Evolutionary conservation across 2,329 filamentous ascomycete genomes (phyloP), one percentile per base, ranked within the genome.

Genomic region (Sporothrix euskadiensis): DNA sequence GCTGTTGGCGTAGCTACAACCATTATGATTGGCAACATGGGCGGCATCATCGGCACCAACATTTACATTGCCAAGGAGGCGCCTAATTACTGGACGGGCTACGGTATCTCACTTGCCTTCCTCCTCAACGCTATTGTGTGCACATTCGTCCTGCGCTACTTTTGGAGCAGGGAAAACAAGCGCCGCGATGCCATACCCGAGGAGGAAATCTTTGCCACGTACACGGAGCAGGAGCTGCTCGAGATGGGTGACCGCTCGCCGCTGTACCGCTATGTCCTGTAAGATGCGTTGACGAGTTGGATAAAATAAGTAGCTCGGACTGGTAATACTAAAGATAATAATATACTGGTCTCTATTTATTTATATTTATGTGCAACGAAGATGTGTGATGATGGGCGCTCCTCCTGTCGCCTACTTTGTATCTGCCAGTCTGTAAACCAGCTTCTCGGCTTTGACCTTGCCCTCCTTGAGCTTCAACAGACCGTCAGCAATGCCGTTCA

Each of bases 1-100:
- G 49, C 73, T 9, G 87, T 85, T 0, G 89, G 89, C 1, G 91
- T 91, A 86, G 90, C 89, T 0, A 81, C 91, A 14, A 88, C 90
- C 57, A 90, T 91, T 69, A 87, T 87, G 0, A 77, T 89, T 16
- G 89, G 89, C 0, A 91, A 91, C 72, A 79, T 88, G 2, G 86
- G 84, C 12, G 83, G 83, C 22, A 76, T 83, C 57, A 75, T 81
- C 14, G 81, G 80, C 44, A 75, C 80, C 54, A 80, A 81, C 76
- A 79, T 84, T 57, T 84, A 81, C 76, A 66, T 82, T 14, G 74
- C 75, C 14, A 57, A 69, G 8, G 80, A 84, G 75, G 74, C 79
- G 9, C 82, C 82, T 0, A 71, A 66, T 14, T 84, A 83, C 73
- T 75, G 47, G 26, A 83, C 81, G 0, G 83, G 82, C 6, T 83